Evolutionary conservation across 2,329 filamentous ascomycete genomes (phyloP), one percentile per base, ranked within the genome.

Genomic region (Cladosporium sp.): DNA sequence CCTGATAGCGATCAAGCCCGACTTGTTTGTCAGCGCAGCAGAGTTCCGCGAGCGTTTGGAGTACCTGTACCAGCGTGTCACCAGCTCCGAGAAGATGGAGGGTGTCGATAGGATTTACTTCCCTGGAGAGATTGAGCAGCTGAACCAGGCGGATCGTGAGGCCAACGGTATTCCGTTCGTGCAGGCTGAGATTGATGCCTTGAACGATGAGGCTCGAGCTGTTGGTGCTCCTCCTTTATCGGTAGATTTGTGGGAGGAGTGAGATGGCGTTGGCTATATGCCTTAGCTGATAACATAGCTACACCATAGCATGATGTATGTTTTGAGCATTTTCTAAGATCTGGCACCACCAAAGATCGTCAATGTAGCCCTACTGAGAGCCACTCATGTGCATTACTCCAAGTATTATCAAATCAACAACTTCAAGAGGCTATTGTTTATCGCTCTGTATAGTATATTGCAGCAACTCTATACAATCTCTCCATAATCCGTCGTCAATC

Each of bases 101-200:
- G 85, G 82, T 0, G 80, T 86, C 3, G 83, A 86, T 8, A 76
- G 81, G 30, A 85, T 88, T 25, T 86, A 83, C 69, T 86, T 85
- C 67, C 85, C 85, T 0, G 85, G 85, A 3, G 85, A 87, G 71
- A 82, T 86, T 63, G 85, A 87, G 71, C 80, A 84, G 66, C 69
- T 84, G 21, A 81, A 74, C 1, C 76, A 81, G 65, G 78, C 82
- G 65, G 76, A 76, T 67, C 75, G 81, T 58, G 69, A 75, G 54
- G 65, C 67, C 53, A 74, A 76, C 34, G 84, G 84, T 0, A 85
- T 86, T 66, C 83, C 83, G 3, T 82, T 80, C 68, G 79, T 81
- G 11, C 72, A 78, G 67, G 77, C 77, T 16, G 84, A 85, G 70
- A 77, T 85, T 62, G 75, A 78, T 34, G 77, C 76, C n/a, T 71